Evolutionary conservation across 805 yeast species (phyloP).

Genomic region (Candida suzukii): DNA sequence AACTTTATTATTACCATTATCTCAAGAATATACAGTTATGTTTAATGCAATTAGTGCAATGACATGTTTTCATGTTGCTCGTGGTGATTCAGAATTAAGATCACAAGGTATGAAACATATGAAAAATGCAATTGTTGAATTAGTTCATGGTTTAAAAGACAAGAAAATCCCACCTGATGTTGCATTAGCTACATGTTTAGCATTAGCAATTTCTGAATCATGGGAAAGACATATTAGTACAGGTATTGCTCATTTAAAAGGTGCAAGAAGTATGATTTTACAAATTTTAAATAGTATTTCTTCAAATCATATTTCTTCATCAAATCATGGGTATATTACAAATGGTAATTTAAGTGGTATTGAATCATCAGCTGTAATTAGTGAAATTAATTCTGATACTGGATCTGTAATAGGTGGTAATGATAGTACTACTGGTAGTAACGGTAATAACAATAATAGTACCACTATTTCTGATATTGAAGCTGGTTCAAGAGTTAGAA

Average conservation of each 20-base stretch:
- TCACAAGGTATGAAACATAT: constrained; percentile 48
- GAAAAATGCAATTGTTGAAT: constrained; percentile 51
- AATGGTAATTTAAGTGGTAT: background rate
- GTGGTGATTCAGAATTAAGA: constrained; percentile 36
- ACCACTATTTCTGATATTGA: too few relatives aligned
- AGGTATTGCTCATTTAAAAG: constrained; percentile 62
- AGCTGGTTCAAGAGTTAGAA: background rate
- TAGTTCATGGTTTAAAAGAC: constrained; percentile 47
- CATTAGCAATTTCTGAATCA: constrained; percentile 57
- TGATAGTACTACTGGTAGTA: too few relatives aligned
- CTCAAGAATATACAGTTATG: constrained; percentile 46
- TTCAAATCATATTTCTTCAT: background rate
- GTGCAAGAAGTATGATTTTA: constrained; percentile 56
- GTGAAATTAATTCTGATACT: constrained; percentile 1
- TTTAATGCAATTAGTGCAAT: constrained; percentile 60
- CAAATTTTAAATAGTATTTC: constrained; percentile 27
- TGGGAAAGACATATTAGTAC: constrained; percentile 65
- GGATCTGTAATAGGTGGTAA: background rate
- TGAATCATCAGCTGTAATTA: too few relatives aligned
- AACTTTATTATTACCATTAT: constrained; percentile 46
- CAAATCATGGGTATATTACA: background rate
- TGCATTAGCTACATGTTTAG: constrained; percentile 58
- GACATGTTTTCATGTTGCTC: constrained; percentile 54
- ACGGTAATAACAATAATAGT: background rate
- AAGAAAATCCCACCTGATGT: constrained; percentile 52